Evolutionary conservation across 2,329 filamentous ascomycete species (phyloP).

Genomic region (Cytospora leucostoma): DNA sequence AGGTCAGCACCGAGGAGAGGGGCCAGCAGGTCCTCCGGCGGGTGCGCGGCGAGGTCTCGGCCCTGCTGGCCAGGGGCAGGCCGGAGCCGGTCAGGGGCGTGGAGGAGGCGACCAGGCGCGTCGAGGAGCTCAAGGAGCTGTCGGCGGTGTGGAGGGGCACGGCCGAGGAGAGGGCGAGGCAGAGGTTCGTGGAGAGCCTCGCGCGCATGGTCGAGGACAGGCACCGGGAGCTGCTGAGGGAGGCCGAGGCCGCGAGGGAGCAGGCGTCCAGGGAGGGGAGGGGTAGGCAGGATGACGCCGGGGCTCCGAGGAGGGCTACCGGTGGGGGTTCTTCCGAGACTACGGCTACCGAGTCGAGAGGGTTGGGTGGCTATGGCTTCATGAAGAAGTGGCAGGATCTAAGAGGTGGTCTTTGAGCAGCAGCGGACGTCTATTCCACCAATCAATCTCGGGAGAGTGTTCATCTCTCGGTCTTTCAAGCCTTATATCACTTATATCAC

Average conservation of each 20-base stretch:
- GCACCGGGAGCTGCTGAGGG: slow-evolving; percentile 54
- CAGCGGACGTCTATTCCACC: background rate
- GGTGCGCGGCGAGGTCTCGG: slow-evolving; percentile 70
- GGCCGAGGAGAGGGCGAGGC: slow-evolving; percentile 84
- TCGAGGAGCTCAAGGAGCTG: slow-evolving; percentile 77
- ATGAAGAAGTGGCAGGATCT: slow-evolving; percentile 66
- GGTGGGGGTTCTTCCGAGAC: slow-evolving; percentile 35
- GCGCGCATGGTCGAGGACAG: slow-evolving; percentile 81
- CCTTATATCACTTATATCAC: background rate
- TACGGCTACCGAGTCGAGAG: slow-evolving; percentile 42
- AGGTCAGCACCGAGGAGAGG: slow-evolving; percentile 78
- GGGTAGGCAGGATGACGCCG: slow-evolving; percentile 38
- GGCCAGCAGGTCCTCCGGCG: slow-evolving; percentile 77
- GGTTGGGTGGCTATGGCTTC: slow-evolving; percentile 57
- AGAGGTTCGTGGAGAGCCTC: slow-evolving; percentile 78
- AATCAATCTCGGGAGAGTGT: background rate
- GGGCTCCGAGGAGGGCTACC: slow-evolving; percentile 38
- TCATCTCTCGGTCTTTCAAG: background rate
- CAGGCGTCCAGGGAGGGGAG: slow-evolving; percentile 32
- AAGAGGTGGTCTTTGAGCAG: slow-evolving; percentile 50
- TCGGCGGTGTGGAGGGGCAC: slow-evolving; percentile 92
- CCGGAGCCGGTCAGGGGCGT: slow-evolving; percentile 61
- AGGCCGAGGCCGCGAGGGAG: slow-evolving; percentile 45
- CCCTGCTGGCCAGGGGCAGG: slow-evolving; percentile 56
- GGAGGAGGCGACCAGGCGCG: slow-evolving; percentile 70